These are phyloP conservation scores for Seiridium cupressi DNA, from an alignment of 2,329 filamentous ascomycete genomes.

Conservation along the genomic window DNA sequence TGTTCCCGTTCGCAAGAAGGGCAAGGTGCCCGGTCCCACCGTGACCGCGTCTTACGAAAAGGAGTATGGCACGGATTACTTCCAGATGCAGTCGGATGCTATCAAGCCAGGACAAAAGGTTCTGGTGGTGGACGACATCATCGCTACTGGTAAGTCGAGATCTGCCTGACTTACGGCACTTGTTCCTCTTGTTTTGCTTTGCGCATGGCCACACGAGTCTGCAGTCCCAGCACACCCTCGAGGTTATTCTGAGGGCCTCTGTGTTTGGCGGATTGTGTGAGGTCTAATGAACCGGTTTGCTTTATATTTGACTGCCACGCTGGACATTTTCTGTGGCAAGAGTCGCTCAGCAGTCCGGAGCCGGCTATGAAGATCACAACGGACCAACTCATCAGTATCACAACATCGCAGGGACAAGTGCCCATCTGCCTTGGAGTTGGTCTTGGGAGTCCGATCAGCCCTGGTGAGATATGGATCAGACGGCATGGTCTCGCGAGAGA, in stretches of 20 bases:
- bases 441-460: background rate
- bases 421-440: background rate
- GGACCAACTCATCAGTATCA: background rate
- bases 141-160: conserved; percentile 80
- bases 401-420: background rate
- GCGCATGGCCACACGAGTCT: background rate
- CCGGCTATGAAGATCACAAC: background rate
- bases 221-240: background rate
- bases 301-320: background rate
- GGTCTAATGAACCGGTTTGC: too few relatives aligned
- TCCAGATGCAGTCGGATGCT: conserved; percentile 90
- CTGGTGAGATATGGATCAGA: background rate
- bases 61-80: conserved; percentile 93
- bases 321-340: background rate
- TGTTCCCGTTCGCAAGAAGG: conserved; percentile 90
- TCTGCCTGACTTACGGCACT: conserved; percentile 4
- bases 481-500: background rate
- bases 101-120: conserved; percentile 86
- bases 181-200: background rate
- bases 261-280: too few relatives aligned
- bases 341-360: background rate
- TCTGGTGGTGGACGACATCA: conserved; percentile 94
- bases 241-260: background rate
- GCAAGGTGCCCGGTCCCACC: conserved; percentile 90
- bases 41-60: conserved; percentile 86